Base-by-base conservation (phyloP, 257 asterid genomes). In the Nicotiana paniculata region DNA sequence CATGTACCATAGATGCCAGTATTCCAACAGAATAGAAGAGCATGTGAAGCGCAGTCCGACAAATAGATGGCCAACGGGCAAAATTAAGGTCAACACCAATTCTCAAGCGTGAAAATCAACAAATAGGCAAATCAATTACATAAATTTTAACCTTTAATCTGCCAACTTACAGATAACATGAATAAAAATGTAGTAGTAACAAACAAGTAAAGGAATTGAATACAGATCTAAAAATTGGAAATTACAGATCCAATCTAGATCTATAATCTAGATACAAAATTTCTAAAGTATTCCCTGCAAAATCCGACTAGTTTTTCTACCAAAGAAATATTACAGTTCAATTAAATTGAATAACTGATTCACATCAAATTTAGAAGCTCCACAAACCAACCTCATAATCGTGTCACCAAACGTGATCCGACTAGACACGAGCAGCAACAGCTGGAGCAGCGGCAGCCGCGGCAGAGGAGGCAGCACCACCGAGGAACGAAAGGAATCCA, bases 401-500 rank as follows among this genome's bases (percentile, higher is more conserved):
- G 76, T 54, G 65, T 67, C 57, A 26, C 62, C 78, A 21, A 86
- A 89, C 80, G 81, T 3, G 69, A 84, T 80, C 82, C 18, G 59
- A 65, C 83, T 88, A 88, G 26, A 93, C 97, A 69, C 97, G 92
- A 30, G 91, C 48, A 33, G 92, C 90, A 48, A 90, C 93, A 57
- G 86, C 90, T 6, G 96, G 95, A 8, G 92, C 97, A 77, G 97
- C 91, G 0, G 93, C 92, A 2, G 93, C 91, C 0, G 97, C 96
- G 0, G 98, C 93, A 15, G 93, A 84, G 53, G 97, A 85, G 54
- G 97, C 97, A 35, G 97, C 93, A 59, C 93, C 93, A 58, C 97
- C 94, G 3, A 93, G 90, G 90, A 94, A 93, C 54, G 97, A 93
- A 1, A 93, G 89, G 79, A 93, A 87, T 0, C 98, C 97, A 16